Conservation (phyloP, 345 rosid genomes). For the Euphorbia pulcherrima region DNA sequence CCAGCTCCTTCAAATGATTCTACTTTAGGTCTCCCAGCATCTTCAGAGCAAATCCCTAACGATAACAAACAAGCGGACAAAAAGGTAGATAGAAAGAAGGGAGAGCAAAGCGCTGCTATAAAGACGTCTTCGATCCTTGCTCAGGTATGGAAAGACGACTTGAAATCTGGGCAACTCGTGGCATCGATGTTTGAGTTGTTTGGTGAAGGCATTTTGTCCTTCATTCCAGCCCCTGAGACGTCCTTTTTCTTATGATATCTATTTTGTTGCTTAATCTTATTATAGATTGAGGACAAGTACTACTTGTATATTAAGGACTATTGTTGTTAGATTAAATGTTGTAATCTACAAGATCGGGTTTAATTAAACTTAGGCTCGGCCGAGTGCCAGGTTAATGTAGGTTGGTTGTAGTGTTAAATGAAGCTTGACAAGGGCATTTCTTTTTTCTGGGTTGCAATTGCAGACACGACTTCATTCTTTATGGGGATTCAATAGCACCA, state of each 20-base stretch:
- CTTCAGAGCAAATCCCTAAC: constrained; percentile 34
- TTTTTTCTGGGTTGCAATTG: too few species aligned
- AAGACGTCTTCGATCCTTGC: constrained; percentile 48
- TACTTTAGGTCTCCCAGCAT: constrained; percentile 31
- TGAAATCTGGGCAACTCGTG: constrained; percentile 58
- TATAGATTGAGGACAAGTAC: background rate
- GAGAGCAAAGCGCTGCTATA: constrained; percentile 22
- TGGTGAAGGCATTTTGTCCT: constrained; percentile 68
- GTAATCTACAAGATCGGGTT: too few species aligned
- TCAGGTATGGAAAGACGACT: constrained; percentile 80
- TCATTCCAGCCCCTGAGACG: constrained; percentile 78
- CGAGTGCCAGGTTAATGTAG: too few species aligned
- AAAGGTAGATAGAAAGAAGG: constrained; percentile 27
- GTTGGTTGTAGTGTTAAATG: too few species aligned
- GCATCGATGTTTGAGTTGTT: constrained; percentile 59
- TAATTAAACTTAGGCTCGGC: too few species aligned
- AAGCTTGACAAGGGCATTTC: too few species aligned
- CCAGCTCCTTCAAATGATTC: constrained; percentile 36
- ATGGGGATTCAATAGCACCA: too few species aligned
- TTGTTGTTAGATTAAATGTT: too few species aligned
- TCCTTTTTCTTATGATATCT: constrained; percentile 52
- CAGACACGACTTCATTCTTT: too few species aligned
- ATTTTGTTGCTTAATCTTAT: background rate
- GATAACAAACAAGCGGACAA: constrained; percentile 25
- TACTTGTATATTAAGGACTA: too few species aligned